Conservation (phyloP, 768 basidiomycete genomes). For the Tubosaeta sp. region DNA sequence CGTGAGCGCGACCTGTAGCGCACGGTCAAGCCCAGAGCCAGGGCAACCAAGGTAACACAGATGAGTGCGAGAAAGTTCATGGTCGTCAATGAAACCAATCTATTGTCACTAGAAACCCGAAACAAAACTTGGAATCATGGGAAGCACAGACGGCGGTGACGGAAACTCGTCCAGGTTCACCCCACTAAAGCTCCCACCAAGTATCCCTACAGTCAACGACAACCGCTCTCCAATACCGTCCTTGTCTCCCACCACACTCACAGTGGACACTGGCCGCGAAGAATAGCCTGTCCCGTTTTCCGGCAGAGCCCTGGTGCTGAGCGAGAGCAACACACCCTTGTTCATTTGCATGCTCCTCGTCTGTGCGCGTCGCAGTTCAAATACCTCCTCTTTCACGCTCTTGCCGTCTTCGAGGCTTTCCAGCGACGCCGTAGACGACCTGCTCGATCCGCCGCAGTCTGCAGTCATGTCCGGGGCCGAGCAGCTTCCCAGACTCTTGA, state of each 20-base stretch:
- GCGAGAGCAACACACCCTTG: slow-evolving; percentile 40
- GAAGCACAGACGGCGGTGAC: slow-evolving; percentile 35
- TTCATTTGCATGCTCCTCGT: slow-evolving; percentile 50
- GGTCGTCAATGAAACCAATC: neutral
- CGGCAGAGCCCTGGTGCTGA: slow-evolving; percentile 17
- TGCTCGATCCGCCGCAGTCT: slow-evolving; percentile 20
- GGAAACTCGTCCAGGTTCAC: slow-evolving; percentile 47
- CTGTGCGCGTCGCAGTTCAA: slow-evolving; percentile 45
- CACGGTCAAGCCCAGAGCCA: slow-evolving; percentile 18
- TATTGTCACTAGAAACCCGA: slow-evolving; percentile 18
- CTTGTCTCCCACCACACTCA: slow-evolving; percentile 5
- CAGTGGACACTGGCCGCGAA: slow-evolving; percentile 1
- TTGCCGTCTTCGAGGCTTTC: slow-evolving; percentile 16
- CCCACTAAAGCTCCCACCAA: slow-evolving; percentile 37
- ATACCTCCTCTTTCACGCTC: slow-evolving; percentile 30
- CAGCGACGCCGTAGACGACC: slow-evolving; percentile 22
- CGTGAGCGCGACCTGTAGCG: slow-evolving; percentile 22
- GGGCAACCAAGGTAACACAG: neutral
- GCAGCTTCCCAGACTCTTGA: slow-evolving; percentile 16
- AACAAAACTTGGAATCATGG: slow-evolving; percentile 28
- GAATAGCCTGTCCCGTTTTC: neutral
- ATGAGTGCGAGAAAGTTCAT: neutral
- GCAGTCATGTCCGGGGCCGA: slow-evolving; percentile 23
- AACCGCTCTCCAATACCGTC: slow-evolving; percentile 8
- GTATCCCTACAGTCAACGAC: slow-evolving; percentile 19